Base-by-base conservation (phyloP, 495 filamentous ascomycete species). In the Podospora tetraspora region DNA sequence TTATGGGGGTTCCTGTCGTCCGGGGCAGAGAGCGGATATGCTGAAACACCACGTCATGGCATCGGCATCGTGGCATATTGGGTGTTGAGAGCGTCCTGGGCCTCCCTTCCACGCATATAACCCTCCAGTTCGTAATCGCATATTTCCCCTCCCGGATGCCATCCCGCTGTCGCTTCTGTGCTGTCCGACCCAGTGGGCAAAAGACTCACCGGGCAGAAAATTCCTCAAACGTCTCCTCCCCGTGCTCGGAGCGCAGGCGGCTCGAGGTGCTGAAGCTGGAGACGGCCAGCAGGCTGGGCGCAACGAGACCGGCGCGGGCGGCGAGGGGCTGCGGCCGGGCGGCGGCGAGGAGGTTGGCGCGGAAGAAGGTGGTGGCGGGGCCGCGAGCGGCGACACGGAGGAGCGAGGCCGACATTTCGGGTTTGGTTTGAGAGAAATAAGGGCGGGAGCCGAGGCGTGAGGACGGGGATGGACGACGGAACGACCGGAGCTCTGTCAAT, bases 211-310 rank as follows among this genome's bases (percentile, higher is more conserved):
- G 93, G 74, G 93, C 92, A 81, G 91, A 92, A 82, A 99, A 99
- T 85, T 99, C 93, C 86, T 99, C 95, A 76, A 95, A 99, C 75
- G 88, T 97, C 89, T 99, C 95, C 79, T 94, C 91, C 78, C 92
- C 84, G 84, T 83, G 84, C 75, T 84, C 81, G 76, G 79, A 79
- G 75, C 83, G 82, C 78, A 85, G 81, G 77, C 79, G 70, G 71
- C 79, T 81, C 75, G 87, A 85, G 75, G 88, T 91, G 85, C 88
- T 90, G 86, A 91, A 91, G 82, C 80, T 85, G 80, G 85, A 79
- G 74, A 83, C 69, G 64, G 73, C 64, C 25, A 66, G 30, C 75
- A 79, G 67, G 68, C 72, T 78, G 59, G 80, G 75, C 69, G 74
- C 70, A 69, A 79, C 69, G 78, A 72, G 70, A 80, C 75, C 74